Base-by-base conservation (phyloP, 2,329 filamentous ascomycete genomes). In the Trichoderma sp. region DNA sequence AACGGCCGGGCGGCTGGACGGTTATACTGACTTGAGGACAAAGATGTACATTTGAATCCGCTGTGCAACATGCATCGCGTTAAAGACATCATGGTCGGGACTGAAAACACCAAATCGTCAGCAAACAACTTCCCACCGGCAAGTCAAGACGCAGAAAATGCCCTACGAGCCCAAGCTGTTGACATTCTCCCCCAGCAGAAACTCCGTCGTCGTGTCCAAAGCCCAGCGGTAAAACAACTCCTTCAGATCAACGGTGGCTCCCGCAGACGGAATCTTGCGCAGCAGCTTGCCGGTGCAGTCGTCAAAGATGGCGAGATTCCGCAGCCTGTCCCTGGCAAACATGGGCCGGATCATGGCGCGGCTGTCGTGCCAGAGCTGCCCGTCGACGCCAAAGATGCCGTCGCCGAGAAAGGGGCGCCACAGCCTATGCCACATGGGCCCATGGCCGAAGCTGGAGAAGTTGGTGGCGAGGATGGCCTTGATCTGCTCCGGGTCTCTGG, bases 61-160 rank as follows among this genome's bases (percentile, higher is more conserved):
- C 73, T 93, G 90, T 1, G 90, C 88, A 64, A 88, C 86, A 68
- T 82, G 83, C 74, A 93, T 93, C 0, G 89, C 88, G 54, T 85
- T 79, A 1, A 89, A 88, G 72, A 93, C 92, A 24, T 83, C 78
- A 63, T 79, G 83, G 66, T 81, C 82, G 10, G 79, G 83, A 67
- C 84, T 83, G 5, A 19, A n/a, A 5, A 2, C 21, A 26, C 28
- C 15, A 45, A 6, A 6, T 5, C 44, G 15, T 44, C 2, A 24
- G 21, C n/a, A 34, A 14, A 5, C 24, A 5, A 12, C 2, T 51
- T 26, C 21, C 10, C n/a, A 10, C 9, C 3, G 15, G 2, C 17
- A 12, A 51, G 7, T 10, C 10, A 30, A 14, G 9, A 3, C 1
- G 15, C 10, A 58, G n/a, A n/a, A 7, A 10, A 5, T 3, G 0